Conservation (phyloP, 129 eudicot genomes). For the Flaveria sonorensis region DNA sequence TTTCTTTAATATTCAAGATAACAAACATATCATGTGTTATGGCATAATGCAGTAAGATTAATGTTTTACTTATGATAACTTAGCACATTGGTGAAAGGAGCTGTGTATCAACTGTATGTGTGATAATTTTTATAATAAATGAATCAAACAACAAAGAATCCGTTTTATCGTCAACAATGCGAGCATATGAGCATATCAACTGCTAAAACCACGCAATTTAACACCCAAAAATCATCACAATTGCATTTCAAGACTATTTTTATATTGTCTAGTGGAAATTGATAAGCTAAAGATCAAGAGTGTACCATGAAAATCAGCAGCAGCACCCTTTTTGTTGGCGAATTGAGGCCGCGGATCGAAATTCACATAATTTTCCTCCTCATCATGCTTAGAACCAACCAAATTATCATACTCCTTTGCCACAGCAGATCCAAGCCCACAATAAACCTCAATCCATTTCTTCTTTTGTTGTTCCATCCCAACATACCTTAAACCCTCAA, state of each 20-base stretch:
- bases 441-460: constrained; percentile 69
- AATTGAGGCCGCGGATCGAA: constrained; percentile 36
- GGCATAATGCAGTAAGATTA: neutral
- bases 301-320: constrained; percentile 20
- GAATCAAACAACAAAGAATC: neutral
- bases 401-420: constrained; percentile 63
- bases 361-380: constrained; percentile 26
- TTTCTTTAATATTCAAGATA: neutral
- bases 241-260: constrained; percentile 14
- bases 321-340: constrained; percentile 14
- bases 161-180: neutral
- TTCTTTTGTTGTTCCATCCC: constrained; percentile 56
- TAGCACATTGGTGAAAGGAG: neutral
- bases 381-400: constrained; percentile 23
- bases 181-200: neutral
- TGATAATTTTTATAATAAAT: neutral
- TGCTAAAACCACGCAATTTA: neutral
- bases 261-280: neutral
- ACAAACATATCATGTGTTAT: neutral
- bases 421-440: constrained; percentile 53
- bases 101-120: neutral
- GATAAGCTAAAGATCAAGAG: constrained; percentile 16
- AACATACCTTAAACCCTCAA: constrained; percentile 64
- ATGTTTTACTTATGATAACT: neutral
- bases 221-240: constrained; percentile 1